A percentile compares a stretch with the other conserved stretches of the same genome.
Evolutionary conservation across 2,329 filamentous ascomycete species (phyloP).

Genomic region (Dactylellina leptospora): DNA sequence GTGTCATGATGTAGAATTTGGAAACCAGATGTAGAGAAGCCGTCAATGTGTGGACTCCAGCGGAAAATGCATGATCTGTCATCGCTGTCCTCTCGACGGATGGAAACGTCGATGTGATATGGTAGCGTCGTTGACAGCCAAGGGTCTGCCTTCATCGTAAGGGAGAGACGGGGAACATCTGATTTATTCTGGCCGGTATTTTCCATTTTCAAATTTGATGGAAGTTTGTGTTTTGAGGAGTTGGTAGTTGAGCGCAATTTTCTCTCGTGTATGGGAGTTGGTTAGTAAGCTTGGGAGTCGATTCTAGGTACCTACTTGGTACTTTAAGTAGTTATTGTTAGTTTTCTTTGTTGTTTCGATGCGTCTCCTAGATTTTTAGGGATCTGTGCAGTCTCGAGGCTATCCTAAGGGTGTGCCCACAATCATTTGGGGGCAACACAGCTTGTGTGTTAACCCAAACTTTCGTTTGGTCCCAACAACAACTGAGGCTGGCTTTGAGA

Average conservation of each 20-base stretch:
- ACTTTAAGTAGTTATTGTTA: slow-evolving; percentile 2
- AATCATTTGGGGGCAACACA: too few relatives aligned
- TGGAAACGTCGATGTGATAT: not conserved
- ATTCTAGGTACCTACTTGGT: slow-evolving; percentile 1
- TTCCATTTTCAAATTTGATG: slow-evolving; percentile 1
- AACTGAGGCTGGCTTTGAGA: too few relatives aligned
- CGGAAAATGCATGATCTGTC: slow-evolving; percentile 1
- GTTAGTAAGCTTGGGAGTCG: slow-evolving; percentile 1
- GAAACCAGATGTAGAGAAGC: slow-evolving; percentile 1
- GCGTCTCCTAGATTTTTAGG: not conserved
- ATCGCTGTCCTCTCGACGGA: not conserved
- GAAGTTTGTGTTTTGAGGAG: not conserved
- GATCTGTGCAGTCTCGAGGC: too few relatives aligned
- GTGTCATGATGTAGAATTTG: slow-evolving; percentile 1
- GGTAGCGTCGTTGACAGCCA: not conserved
- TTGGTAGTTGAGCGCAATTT: slow-evolving; percentile 1
- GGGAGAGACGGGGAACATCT: not conserved
- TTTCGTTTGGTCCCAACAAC: too few relatives aligned
- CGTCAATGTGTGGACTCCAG: not conserved
- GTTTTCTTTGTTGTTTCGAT: slow-evolving; percentile 1
- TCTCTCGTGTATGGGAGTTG: slow-evolving; percentile 1
- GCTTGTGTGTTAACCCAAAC: too few relatives aligned
- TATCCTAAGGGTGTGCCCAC: too few relatives aligned
- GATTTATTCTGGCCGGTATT: not conserved
- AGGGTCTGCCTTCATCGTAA: not conserved